Evolutionary conservation across 2,329 filamentous ascomycete species (phyloP), one percentile per base, ranked within the genome.

Genomic region (Diaporthe helianthi): DNA sequence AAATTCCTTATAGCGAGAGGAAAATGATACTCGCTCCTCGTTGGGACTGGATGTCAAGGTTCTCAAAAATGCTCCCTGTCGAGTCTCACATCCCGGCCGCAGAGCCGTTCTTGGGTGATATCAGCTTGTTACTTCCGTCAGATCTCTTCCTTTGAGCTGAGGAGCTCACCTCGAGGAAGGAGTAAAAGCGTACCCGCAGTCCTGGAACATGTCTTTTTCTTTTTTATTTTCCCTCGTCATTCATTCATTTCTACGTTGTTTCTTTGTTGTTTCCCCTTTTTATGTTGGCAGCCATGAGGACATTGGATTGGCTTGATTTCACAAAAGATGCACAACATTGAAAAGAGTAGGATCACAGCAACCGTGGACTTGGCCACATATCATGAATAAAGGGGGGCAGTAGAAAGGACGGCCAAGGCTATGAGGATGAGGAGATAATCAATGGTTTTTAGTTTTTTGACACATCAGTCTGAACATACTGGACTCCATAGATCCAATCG

Each of bases 41-140:
- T 9, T 58, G 52, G 65, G 65, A 67, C 51, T 67, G 65, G 65
- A 49, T 38, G 15, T 31, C 52, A 9, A 67, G 24, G 33, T 38
- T 58, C 41, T 33, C 22, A 9, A 49, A 22, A 38, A 33, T 3
- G 22, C 19, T 22, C 17, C 31, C 44, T 2, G 52, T 51, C 26
- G 65, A 67, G 31, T 38, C 29, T 29, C 22, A 58, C 15, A 41
- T 58, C 26, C 15, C 52, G 17, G 53, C 24, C 4, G 2, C 22
- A 0, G 52, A 58, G 31, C 52, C 53, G 1, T 10, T 47, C 12
- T 15, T 38, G 10, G 12, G 10, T 29, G 65, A 36, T 26, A 33
- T 17, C 9, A 38, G 31, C 15, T 31, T 26, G 22, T 38, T 55
- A 5, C 53, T 67, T 6, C 33, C 46, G 15, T 44, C 52, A 13